Evolutionary conservation across 2,329 filamentous ascomycete species (phyloP).

Genomic region (Waltergamsia citrina): DNA sequence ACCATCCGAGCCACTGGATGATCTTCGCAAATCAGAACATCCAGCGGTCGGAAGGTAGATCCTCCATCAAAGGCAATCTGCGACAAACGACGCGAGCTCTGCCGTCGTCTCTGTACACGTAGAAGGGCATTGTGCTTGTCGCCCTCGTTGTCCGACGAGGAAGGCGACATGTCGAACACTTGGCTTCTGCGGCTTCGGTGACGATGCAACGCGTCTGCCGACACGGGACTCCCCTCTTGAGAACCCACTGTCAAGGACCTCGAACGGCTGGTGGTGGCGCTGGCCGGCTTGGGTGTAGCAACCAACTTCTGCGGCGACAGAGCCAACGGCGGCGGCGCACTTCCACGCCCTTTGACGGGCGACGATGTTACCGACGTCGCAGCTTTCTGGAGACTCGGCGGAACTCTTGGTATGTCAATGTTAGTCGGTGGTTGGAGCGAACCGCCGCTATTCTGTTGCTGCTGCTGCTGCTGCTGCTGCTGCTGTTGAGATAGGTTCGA

Average conservation of each 20-base stretch:
- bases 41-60: conserved; percentile 80
- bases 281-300: conserved; percentile 50
- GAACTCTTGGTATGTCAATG: conserved; percentile 61
- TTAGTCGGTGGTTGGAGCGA: conserved; percentile 59
- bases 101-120: conserved; percentile 85
- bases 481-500: conserved; percentile 75
- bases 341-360: conserved; percentile 45
- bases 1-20: conserved; percentile 94
- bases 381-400: conserved; percentile 50
- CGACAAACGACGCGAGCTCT: conserved; percentile 89
- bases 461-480: too few relatives aligned
- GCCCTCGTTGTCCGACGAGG: conserved; percentile 94
- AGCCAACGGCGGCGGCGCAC: conserved; percentile 37
- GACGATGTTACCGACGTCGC: conserved; percentile 44
- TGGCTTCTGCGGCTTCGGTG: conserved; percentile 91
- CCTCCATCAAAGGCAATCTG: conserved; percentile 80
- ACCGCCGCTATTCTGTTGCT: too few relatives aligned
- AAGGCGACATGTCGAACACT: conserved; percentile 92
- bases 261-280: conserved; percentile 58
- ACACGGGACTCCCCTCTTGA: conserved; percentile 74
- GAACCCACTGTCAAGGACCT: conserved; percentile 90
- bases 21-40: conserved; percentile 94
- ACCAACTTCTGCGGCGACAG: conserved; percentile 53
- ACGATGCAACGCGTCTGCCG: conserved; percentile 57
- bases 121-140: conserved; percentile 83